Base-by-base conservation (phyloP, 176 grass and related monocot genomes). In the Lolium multiflorum region DNA sequence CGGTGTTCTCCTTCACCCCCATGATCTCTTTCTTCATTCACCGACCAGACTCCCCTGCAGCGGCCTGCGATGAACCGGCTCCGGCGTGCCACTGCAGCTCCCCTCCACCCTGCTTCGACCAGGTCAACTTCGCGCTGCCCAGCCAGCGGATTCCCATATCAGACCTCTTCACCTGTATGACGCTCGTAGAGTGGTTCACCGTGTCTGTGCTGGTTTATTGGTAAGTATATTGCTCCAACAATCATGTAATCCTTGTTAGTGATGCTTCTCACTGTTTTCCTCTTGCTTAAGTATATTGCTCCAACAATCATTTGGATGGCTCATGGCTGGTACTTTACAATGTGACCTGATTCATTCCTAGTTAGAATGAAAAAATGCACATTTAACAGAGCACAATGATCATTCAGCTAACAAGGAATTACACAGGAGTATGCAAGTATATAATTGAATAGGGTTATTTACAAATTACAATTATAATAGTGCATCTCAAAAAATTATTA, bases 311-410 rank as follows among this genome's bases (percentile, higher is more conserved):
- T 71, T 63, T 44, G 4, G 68, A 71, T 71, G 68, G 35, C 96
- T 61, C 93, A 93, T 93, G 93, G 91, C 92, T 87, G 61, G 67
- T 51, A 69, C 31, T 86, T 38, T 41, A 41, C 57, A 28, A 47
- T 9, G 31, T 13, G 1, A 18, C 6, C 68, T 52, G 12, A 54
- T 62, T 54, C 46, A 10, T 66, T 74, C 17, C 76, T 87, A 52
- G 62, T 15, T 81, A 81, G 9, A 82, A 84, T n/a, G 71, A 76
- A 65, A 20, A 41, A 12, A 67, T 77, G 18, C 7, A 7, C 13
- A 64, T 63, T 84, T 77, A 52, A 84, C 6, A 47, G 37, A 84
- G 58, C 65, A 52, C 25, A 16, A 65, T 17, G 4, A 65, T 77
- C 37, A 28, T 66, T 71, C 41, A 38, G 43, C 18, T 38, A 76